These are phyloP conservation scores for Collybia nuda DNA, from an alignment of 768 basidiomycete species.

Conservation along the genomic window DNA sequence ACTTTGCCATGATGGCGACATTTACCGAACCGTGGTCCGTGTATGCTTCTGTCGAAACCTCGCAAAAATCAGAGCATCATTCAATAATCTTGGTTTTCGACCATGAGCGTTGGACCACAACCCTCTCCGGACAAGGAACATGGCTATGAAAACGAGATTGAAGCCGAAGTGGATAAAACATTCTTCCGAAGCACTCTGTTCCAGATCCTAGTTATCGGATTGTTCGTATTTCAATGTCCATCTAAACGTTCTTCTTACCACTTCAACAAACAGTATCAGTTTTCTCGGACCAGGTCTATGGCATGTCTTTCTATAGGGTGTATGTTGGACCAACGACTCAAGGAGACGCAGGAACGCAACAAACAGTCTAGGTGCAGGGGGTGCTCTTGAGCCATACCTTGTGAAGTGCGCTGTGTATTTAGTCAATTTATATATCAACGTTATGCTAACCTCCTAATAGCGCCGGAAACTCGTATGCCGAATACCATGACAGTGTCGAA, in stretches of 20 bases:
- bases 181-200: conserved; percentile 8
- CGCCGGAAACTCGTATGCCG: conserved; percentile 10
- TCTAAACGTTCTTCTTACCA: too few relatives aligned
- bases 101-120: not conserved
- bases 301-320: not conserved
- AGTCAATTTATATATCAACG: not conserved
- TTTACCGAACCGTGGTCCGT: not conserved
- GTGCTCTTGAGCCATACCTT: conserved; percentile 12
- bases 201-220: conserved; percentile 8
- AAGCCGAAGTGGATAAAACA: conserved; percentile 1
- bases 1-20: not conserved
- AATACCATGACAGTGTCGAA: not conserved
- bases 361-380: conserved; percentile 14
- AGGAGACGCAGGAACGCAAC: conserved; percentile 9
- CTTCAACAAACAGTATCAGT: conserved; percentile 2
- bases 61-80: too few relatives aligned
- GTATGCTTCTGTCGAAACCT: not conserved
- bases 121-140: not conserved
- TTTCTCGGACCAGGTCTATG: conserved; percentile 10
- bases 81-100: not conserved
- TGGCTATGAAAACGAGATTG: not conserved
- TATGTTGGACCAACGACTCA: not conserved
- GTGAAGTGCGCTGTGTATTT: conserved; percentile 8
- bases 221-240: conserved; percentile 3
- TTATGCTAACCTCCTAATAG: not conserved